phyloP scores from a whole-genome alignment of 2,329 filamentous ascomycete genomes.

The Diaporthe ampelina region DNA sequence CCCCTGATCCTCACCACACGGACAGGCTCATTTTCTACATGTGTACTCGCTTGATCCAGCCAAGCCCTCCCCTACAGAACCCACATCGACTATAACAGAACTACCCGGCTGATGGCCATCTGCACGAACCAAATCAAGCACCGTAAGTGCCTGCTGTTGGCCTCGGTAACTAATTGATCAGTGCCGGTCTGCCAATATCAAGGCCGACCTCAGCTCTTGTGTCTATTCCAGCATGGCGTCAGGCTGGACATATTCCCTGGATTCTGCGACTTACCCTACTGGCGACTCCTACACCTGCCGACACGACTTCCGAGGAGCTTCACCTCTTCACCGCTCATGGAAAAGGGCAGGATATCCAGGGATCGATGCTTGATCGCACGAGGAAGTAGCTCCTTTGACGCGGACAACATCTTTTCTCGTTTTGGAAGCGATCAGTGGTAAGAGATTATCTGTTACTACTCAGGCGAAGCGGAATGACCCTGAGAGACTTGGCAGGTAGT shows the following conservation, averaged over 20 bases:
- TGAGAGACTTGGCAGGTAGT: background rate
- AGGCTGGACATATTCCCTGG: background rate
- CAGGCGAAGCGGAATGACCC: background rate
- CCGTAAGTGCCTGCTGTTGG: background rate
- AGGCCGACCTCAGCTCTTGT: background rate
- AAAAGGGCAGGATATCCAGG: background rate
- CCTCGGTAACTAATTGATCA: background rate
- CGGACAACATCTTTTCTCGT: background rate
- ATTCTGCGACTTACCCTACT: background rate
- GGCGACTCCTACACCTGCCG: background rate
- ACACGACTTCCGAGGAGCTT: background rate
- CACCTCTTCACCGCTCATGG: background rate
- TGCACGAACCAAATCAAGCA: background rate
- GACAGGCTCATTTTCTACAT: no score
- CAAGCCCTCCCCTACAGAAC: no score
- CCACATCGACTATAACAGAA: background rate
- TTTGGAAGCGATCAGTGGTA: no score
- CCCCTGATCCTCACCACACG: no score
- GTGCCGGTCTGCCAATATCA: background rate
- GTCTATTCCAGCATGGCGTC: background rate
- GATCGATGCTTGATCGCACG: background rate
- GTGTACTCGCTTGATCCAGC: no score
- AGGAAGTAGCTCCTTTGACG: background rate
- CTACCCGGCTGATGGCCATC: background rate
- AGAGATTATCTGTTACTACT: background rate